phyloP scores from a whole-genome alignment of 805 yeast species.

The Metschnikowia colocasiae region DNA sequence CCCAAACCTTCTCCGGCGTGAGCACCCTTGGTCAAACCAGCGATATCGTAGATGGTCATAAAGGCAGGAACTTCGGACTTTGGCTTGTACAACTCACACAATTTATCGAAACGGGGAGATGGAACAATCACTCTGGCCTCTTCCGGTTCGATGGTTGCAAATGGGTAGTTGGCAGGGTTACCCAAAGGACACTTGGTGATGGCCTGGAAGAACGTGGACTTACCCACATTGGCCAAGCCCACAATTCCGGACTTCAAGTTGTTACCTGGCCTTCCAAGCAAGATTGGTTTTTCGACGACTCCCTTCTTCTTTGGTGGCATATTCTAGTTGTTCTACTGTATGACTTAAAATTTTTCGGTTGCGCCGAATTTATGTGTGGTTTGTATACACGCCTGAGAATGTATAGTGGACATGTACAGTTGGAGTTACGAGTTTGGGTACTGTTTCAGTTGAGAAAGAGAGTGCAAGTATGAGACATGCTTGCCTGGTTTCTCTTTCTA shows the following conservation, averaged over 20 bases:
- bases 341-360: conserved; percentile 15
- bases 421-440: background rate
- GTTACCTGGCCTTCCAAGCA: conserved; percentile 47
- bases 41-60: conserved; percentile 22
- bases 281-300: conserved; percentile 62
- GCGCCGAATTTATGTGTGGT: conserved; percentile 10
- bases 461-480: background rate
- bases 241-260: conserved; percentile 42
- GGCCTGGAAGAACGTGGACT: conserved; percentile 23
- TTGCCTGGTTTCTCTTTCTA: background rate
- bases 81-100: conserved; percentile 44
- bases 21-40: conserved; percentile 58
- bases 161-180: conserved; percentile 51
- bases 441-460: background rate
- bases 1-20: conserved; percentile 67
- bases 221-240: conserved; percentile 29
- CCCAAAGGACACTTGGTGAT: conserved; percentile 23
- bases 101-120: conserved; percentile 20
- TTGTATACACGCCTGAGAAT: conserved; percentile 5
- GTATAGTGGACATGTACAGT: background rate
- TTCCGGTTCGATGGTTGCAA: conserved; percentile 74
- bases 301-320: conserved; percentile 78
- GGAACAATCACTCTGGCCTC: conserved; percentile 38
- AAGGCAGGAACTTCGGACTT: conserved; percentile 33
- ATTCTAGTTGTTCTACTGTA: conserved; percentile 3